phyloP scores from a whole-genome alignment of 2,329 filamentous ascomycete species.

The Didymellaceae sp. region DNA sequence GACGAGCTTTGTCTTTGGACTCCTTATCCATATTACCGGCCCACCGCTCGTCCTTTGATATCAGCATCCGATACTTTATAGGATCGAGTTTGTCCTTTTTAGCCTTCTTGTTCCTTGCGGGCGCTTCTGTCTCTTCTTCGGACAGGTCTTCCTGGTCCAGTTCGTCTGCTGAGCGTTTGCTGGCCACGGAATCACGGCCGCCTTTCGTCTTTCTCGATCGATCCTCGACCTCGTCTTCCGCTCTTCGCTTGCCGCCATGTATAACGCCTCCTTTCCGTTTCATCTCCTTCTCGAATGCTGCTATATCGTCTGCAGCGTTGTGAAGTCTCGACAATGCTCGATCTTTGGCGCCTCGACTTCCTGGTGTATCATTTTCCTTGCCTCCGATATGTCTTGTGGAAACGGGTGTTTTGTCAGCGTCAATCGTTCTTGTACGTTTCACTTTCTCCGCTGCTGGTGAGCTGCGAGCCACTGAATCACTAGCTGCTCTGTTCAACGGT shows the following conservation, averaged over 20 bases:
- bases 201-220: conserved; percentile 37
- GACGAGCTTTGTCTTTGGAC: conserved; percentile 78
- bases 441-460: conserved; percentile 35
- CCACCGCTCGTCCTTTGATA: conserved; percentile 89
- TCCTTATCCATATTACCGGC: conserved; percentile 74
- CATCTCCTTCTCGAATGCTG: conserved; percentile 89
- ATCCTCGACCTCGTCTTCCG: conserved; percentile 48
- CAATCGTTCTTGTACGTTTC: conserved; percentile 34
- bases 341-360: conserved; percentile 86
- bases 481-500: conserved; percentile 20
- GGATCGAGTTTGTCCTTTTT: conserved; percentile 60
- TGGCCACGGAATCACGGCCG: conserved; percentile 46
- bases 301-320: conserved; percentile 80
- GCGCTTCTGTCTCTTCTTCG: conserved; percentile 58
- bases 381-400: conserved; percentile 52
- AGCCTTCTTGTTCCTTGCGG: conserved; percentile 67
- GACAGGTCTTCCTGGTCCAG: conserved; percentile 49
- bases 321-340: conserved; percentile 81
- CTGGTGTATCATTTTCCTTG: conserved; percentile 86
- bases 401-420: conserved; percentile 59
- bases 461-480: conserved; percentile 30
- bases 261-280: conserved; percentile 76
- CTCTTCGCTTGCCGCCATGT: conserved; percentile 57
- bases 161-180: conserved; percentile 55
- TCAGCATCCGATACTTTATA: conserved; percentile 75